These are phyloP conservation scores for Venturia nashicola DNA, from an alignment of 2,329 filamentous ascomycete species.

Conservation along the genomic window DNA sequence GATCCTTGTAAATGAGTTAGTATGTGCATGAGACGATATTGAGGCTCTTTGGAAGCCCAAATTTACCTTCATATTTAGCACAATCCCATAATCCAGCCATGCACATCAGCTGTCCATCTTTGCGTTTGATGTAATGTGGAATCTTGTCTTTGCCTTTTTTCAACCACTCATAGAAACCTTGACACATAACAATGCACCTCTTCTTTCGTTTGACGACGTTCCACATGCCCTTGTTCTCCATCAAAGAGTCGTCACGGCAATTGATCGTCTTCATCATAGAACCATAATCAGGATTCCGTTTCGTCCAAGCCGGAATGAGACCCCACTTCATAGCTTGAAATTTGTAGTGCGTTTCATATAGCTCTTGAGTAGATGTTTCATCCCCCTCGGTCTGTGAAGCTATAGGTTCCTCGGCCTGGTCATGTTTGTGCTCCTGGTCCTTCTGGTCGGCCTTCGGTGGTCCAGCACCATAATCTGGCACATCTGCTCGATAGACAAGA, in stretches of 20 bases:
- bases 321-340: slow-evolving; percentile 96
- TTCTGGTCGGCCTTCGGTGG: slow-evolving; percentile 11
- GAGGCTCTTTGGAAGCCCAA: background rate
- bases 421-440: slow-evolving; percentile 16
- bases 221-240: slow-evolving; percentile 74
- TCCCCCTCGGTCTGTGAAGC: slow-evolving; percentile 10
- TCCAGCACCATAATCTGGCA: slow-evolving; percentile 47
- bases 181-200: slow-evolving; percentile 73
- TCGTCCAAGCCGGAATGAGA: slow-evolving; percentile 86
- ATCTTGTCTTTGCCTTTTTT: slow-evolving; percentile 74
- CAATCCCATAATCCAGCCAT: slow-evolving; percentile 90
- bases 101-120: slow-evolving; percentile 73
- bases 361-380: slow-evolving; percentile 11
- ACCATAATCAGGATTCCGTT: slow-evolving; percentile 64
- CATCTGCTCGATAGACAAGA: slow-evolving; percentile 71
- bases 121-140: slow-evolving; percentile 72
- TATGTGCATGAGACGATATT: background rate
- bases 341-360: slow-evolving; percentile 51
- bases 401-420: slow-evolving; percentile 13
- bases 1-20: slow-evolving; percentile 31
- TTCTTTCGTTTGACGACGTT: slow-evolving; percentile 80
- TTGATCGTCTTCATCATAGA: slow-evolving; percentile 84
- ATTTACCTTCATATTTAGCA: slow-evolving; percentile 61
- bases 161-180: slow-evolving; percentile 96
- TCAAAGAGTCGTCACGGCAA: slow-evolving; percentile 78